Conservation (phyloP, 352 stramenopile genomes). For the Elongisporangium prolatum region DNA sequence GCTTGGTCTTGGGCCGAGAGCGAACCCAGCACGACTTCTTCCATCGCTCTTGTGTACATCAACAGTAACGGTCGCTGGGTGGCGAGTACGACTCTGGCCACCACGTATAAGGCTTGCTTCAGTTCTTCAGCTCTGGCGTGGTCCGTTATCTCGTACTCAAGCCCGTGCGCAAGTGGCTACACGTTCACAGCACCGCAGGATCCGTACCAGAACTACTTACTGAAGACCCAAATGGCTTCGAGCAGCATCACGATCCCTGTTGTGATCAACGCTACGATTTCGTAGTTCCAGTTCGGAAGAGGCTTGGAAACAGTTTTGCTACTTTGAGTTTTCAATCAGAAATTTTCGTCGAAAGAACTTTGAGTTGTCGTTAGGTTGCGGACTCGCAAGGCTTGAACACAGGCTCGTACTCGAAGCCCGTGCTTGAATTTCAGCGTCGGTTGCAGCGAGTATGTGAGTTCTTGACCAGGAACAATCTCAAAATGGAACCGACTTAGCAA, state of each 20-base stretch:
- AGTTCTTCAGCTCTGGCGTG: constrained; percentile 25
- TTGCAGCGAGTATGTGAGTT: constrained; percentile 25
- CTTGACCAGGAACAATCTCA: constrained; percentile 29
- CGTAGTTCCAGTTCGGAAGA: background rate
- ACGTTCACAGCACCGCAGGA: constrained; percentile 27
- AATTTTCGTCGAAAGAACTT: background rate
- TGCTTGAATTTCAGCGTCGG: background rate
- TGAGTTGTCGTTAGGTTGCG: no score
- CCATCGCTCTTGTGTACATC: constrained; percentile 24
- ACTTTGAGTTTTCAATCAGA: background rate
- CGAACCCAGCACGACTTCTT: constrained; percentile 27
- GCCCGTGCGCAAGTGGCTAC: constrained; percentile 19
- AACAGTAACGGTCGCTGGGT: constrained; percentile 13
- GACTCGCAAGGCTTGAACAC: no score
- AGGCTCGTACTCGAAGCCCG: background rate
- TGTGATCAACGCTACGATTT: constrained; percentile 30
- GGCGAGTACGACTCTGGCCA: constrained; percentile 4
- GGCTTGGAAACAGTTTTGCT: background rate
- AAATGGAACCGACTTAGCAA: constrained; percentile 50
- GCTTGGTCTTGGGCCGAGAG: constrained; percentile 54
- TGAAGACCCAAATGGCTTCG: constrained; percentile 22
- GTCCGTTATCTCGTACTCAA: constrained; percentile 22
- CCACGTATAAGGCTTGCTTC: constrained; percentile 39
- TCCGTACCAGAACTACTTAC: constrained; percentile 49
- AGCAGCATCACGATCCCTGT: constrained; percentile 31